A percentile compares a stretch with the other conserved stretches of the same genome.
These are phyloP conservation scores for Westerdykella ornata DNA, from an alignment of 2,329 filamentous ascomycete species.

Conservation along the genomic window DNA sequence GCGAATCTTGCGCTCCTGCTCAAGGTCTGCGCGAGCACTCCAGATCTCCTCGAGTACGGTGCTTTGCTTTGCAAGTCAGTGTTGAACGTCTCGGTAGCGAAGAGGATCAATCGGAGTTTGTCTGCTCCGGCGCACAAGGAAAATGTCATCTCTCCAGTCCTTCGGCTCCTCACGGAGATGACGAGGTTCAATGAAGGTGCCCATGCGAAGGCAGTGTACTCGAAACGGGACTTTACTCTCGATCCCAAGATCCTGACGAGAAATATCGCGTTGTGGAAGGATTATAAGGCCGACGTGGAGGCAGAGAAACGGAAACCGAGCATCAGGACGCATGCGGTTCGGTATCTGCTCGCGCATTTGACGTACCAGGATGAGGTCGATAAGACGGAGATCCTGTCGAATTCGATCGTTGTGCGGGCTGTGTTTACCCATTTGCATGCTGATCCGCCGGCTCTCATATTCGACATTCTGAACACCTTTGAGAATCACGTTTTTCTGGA, in stretches of 20 bases:
- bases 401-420: constrained; percentile 60
- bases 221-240: constrained; percentile 69
- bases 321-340: constrained; percentile 73
- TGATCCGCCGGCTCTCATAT: constrained; percentile 68
- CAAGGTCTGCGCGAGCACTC: constrained; percentile 64
- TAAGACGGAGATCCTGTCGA: constrained; percentile 75
- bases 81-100: constrained; percentile 71
- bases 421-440: constrained; percentile 71
- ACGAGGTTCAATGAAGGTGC: constrained; percentile 78
- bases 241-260: constrained; percentile 63
- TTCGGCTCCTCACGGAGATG: constrained; percentile 81
- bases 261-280: constrained; percentile 66
- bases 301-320: constrained; percentile 63
- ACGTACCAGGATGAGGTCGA: constrained; percentile 69
- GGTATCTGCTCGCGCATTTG: constrained; percentile 72
- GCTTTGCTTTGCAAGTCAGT: constrained; percentile 73
- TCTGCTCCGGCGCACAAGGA: constrained; percentile 76
- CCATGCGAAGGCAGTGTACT: constrained; percentile 69
- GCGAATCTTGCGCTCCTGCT: constrained; percentile 77
- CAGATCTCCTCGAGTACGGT: constrained; percentile 70
- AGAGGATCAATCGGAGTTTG: constrained; percentile 71
- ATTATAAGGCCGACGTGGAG: constrained; percentile 49
- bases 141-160: constrained; percentile 78
- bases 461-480: constrained; percentile 66
- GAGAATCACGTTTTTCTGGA: constrained; percentile 69